Base-by-base conservation (phyloP, 176 grass and related monocot species). In the Elaeis guineensis region DNA sequence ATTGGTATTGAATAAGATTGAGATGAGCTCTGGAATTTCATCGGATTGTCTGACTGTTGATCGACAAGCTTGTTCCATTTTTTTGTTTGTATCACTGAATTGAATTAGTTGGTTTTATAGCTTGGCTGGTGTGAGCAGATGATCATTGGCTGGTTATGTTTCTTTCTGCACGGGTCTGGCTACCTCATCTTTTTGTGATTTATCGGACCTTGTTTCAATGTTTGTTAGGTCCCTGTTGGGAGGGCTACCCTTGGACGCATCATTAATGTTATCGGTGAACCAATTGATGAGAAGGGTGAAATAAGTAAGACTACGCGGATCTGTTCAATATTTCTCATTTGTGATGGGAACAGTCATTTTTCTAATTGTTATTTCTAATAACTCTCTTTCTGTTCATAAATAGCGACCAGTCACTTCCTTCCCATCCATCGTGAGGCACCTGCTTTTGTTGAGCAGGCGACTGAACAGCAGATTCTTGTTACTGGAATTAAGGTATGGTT, bases 381-480 rank as follows among this genome's bases (percentile, higher is more conserved):
- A 44, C 11, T 44, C 35, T 44, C 12, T 51, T 21, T 62, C 5
- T 64, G 55, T 3, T 77, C 52, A 52, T 30, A 22, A 69, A 24
- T 62, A 95, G 89, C 11, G 1, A 95, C 89, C 57, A 79, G 76
- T 61, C 78, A 89, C 65, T 95, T 62, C 75, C 89, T 95, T 69
- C 89, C 89, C 30, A 95, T 95, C 51, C 89, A 95, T 84, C 74
- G 89, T 59, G 89, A 95, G 69, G 89, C 89, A 15, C 89, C 89
- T 62, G 75, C 85, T 74, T 95, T 95, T 29, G 85, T 95, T 67
- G 89, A 95, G 85, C 89, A 95, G 78, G 89, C 89, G 55, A 95
- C 89, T 19, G 89, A 95, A 50, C 89, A 95, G 49, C 75, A 95
- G 77, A 82, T 95, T 82, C 89, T 95, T 74, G 89, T 95, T 89